Conservation (phyloP, 495 filamentous ascomycete species). For the Bacidia gigantensis region DNA sequence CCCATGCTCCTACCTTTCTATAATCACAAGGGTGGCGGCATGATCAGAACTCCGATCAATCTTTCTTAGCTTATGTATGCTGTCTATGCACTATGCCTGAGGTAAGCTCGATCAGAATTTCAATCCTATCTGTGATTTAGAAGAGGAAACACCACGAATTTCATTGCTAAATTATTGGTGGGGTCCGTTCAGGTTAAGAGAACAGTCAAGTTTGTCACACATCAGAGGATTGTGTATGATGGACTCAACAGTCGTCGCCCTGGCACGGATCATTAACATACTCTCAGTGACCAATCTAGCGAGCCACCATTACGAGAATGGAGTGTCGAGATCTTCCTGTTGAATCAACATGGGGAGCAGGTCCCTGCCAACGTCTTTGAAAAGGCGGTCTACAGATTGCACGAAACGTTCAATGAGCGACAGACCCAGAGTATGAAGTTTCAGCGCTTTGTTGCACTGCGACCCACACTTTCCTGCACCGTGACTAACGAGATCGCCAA, state of each 20-base stretch:
- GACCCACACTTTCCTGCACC: neutral
- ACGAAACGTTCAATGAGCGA: slow-evolving; percentile 77
- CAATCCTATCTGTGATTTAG: slow-evolving; percentile 1
- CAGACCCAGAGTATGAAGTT: slow-evolving; percentile 58
- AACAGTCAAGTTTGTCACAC: slow-evolving; percentile 79
- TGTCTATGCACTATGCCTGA: slow-evolving; percentile 12
- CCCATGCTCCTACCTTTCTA: too few species aligned
- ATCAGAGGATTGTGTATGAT: slow-evolving; percentile 73
- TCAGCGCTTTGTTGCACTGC: neutral
- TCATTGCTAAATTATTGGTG: neutral
- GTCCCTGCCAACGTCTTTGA: slow-evolving; percentile 74
- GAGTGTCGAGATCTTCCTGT: slow-evolving; percentile 47
- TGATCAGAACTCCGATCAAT: too few species aligned
- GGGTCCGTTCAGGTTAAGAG: slow-evolving; percentile 52
- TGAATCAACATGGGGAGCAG: slow-evolving; percentile 48
- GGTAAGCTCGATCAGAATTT: too few species aligned
- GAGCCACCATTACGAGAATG: slow-evolving; percentile 79
- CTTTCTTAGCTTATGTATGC: too few species aligned
- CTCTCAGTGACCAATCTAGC: slow-evolving; percentile 53
- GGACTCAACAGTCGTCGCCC: slow-evolving; percentile 8
- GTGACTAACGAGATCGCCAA: neutral
- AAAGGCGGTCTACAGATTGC: slow-evolving; percentile 80
- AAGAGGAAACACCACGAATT: too few species aligned
- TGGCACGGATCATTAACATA: slow-evolving; percentile 4
- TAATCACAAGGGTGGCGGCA: too few species aligned